A percentile compares a stretch with the other conserved stretches of the same genome.
These are phyloP conservation scores for Gloeophyllum trabeum DNA, from an alignment of 768 basidiomycete genomes.

Conservation along the genomic window DNA sequence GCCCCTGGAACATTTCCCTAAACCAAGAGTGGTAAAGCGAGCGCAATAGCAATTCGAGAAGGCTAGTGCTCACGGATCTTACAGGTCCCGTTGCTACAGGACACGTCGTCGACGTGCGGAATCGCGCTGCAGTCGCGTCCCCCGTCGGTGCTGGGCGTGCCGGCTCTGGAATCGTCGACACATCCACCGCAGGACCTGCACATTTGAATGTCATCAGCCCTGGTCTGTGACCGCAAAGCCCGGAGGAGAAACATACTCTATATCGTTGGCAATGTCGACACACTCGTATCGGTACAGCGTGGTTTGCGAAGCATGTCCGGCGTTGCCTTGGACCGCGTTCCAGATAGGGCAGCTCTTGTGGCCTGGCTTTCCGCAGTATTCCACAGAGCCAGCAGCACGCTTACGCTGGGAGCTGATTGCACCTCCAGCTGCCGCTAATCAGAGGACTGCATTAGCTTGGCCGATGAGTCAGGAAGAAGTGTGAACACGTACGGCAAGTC, in stretches of 20 bases:
- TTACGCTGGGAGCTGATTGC: too few relatives aligned
- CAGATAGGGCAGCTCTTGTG: neutral
- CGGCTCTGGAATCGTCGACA: neutral
- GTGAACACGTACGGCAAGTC: constrained; percentile 9
- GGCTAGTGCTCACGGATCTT: neutral
- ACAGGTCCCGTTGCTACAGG: neutral
- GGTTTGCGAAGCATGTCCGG: neutral
- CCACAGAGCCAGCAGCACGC: too few relatives aligned
- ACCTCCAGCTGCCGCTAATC: too few relatives aligned
- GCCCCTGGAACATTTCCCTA: too few relatives aligned
- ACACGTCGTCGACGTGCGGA: neutral
- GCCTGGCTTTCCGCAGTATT: neutral
- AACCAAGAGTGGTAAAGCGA: too few relatives aligned
- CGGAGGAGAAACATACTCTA: neutral
- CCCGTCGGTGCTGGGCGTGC: neutral
- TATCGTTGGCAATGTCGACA: neutral
- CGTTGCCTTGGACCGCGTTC: neutral
- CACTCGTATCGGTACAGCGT: neutral
- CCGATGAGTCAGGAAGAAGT: too few relatives aligned
- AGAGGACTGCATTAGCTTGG: too few relatives aligned
- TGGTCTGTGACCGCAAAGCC: neutral
- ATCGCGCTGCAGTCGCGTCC: neutral
- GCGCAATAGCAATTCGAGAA: too few relatives aligned
- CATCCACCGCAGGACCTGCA: neutral
- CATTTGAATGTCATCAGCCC: neutral